phyloP scores from a whole-genome alignment of 805 yeast species.

The Myxozyma lipomycoides region DNA sequence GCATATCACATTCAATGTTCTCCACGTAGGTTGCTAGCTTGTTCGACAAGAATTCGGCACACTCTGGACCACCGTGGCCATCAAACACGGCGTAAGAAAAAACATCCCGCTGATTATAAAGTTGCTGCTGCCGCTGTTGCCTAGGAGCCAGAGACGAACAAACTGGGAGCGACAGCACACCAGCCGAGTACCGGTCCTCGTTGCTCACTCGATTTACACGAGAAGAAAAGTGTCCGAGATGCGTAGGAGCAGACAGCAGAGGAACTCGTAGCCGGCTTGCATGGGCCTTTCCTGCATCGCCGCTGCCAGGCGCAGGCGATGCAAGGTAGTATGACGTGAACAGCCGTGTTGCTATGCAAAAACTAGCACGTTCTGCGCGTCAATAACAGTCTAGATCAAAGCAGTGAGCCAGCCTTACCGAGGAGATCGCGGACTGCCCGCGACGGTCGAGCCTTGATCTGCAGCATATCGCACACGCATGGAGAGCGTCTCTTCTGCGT shows the following conservation, averaged over 20 bases:
- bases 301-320: not conserved
- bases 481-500: too few relatives aligned
- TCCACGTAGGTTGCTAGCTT: constrained; percentile 56
- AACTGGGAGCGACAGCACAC: constrained; percentile 50
- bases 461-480: too few relatives aligned
- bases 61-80: constrained; percentile 89
- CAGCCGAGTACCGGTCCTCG: constrained; percentile 76
- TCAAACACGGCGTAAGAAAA: constrained; percentile 79
- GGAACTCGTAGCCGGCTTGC: constrained; percentile 43
- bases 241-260: constrained; percentile 60
- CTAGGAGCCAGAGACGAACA: constrained; percentile 33
- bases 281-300: not conserved
- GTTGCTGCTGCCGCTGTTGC: constrained; percentile 2
- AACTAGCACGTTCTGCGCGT: too few relatives aligned
- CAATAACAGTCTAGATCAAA: too few relatives aligned
- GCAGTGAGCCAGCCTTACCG: too few relatives aligned
- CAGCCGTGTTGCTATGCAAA: too few relatives aligned
- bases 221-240: constrained; percentile 73
- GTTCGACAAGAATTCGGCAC: constrained; percentile 56
- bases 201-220: constrained; percentile 73
- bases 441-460: too few relatives aligned
- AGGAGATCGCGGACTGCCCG: too few relatives aligned
- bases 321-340: constrained; percentile 5
- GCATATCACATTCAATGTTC: constrained; percentile 33
- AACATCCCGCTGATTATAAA: constrained; percentile 37